These are phyloP conservation scores for Candida boidinii DNA, from an alignment of 805 yeast species.

Conservation along the genomic window DNA sequence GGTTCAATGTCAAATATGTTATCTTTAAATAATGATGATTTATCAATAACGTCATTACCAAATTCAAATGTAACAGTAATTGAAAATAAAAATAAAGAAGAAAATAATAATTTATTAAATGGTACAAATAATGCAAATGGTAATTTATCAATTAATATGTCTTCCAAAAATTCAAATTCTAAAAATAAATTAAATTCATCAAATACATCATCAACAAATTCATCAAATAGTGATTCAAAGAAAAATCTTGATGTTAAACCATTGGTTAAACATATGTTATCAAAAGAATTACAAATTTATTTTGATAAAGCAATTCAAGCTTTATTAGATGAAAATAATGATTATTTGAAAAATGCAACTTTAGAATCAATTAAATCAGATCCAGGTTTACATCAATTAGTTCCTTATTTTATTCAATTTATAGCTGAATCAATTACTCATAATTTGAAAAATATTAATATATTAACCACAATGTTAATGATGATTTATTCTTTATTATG, in stretches of 20 bases:
- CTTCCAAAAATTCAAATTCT: too few relatives aligned
- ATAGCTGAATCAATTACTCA: conserved; percentile 92
- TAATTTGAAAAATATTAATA: conserved; percentile 62
- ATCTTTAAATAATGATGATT: conserved; percentile 40
- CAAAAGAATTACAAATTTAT: conserved; percentile 88
- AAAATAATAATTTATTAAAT: background rate
- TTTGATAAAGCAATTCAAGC: conserved; percentile 87
- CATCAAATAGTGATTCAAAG: conserved; percentile 22
- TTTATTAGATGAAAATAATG: conserved; percentile 45
- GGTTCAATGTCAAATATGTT: conserved; percentile 71
- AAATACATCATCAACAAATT: conserved; percentile 17
- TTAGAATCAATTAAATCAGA: conserved; percentile 78
- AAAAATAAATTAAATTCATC: too few relatives aligned
- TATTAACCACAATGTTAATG: conserved; percentile 79
- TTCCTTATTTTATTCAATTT: conserved; percentile 94
- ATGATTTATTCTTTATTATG: conserved; percentile 77
- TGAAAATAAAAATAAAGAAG: background rate
- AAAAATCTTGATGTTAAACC: conserved; percentile 69
- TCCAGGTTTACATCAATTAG: conserved; percentile 93
- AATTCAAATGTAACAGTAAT: conserved; percentile 20
- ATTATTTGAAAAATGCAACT: conserved; percentile 66
- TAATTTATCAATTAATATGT: too few relatives aligned
- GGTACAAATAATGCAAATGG: background rate
- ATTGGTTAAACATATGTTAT: conserved; percentile 86
- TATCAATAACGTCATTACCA: conserved; percentile 13